Evolutionary conservation across 2,329 filamentous ascomycete species (phyloP).

Genomic region (Aspergillus uvarum): DNA sequence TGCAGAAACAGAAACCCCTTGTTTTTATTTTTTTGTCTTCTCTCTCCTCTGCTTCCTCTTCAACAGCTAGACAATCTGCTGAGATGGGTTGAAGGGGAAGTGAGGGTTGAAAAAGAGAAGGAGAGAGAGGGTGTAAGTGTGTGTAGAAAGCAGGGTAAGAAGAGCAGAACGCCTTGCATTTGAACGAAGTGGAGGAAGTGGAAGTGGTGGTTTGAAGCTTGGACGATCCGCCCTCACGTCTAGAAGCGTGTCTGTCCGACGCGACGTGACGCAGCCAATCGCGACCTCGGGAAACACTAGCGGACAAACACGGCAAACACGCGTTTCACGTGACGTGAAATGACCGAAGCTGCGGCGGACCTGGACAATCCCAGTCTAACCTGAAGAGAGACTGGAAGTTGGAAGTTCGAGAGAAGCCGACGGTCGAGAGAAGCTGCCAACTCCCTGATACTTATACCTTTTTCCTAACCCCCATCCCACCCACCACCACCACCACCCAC

Average conservation of each 20-base stretch:
- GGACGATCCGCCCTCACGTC: constrained; percentile 26
- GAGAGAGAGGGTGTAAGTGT: constrained; percentile 1
- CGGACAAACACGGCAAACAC: constrained; percentile 31
- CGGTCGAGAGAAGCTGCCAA: constrained; percentile 1
- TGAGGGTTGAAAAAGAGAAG: constrained; percentile 11
- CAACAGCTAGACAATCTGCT: neutral
- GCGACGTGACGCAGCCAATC: constrained; percentile 44
- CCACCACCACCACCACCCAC: constrained; percentile 22
- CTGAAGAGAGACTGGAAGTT: neutral
- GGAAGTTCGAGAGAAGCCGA: no score
- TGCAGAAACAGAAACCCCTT: neutral
- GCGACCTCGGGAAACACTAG: constrained; percentile 22
- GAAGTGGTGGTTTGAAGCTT: constrained; percentile 26
- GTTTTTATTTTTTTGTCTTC: no score
- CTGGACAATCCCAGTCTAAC: neutral
- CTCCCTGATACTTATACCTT: constrained; percentile 18
- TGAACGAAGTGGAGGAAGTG: constrained; percentile 6
- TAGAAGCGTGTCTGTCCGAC: constrained; percentile 33
- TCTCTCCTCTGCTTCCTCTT: neutral
- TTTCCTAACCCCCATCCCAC: constrained; percentile 26
- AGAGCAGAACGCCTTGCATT: constrained; percentile 34
- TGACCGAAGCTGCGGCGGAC: neutral
- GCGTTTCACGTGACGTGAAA: constrained; percentile 25
- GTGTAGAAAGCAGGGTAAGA: constrained; percentile 16
- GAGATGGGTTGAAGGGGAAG: neutral